A percentile compares a stretch with the other conserved stretches of the same genome.
Evolutionary conservation across 495 filamentous ascomycete genomes (phyloP).

Genomic region (Neurospora pannonica): DNA sequence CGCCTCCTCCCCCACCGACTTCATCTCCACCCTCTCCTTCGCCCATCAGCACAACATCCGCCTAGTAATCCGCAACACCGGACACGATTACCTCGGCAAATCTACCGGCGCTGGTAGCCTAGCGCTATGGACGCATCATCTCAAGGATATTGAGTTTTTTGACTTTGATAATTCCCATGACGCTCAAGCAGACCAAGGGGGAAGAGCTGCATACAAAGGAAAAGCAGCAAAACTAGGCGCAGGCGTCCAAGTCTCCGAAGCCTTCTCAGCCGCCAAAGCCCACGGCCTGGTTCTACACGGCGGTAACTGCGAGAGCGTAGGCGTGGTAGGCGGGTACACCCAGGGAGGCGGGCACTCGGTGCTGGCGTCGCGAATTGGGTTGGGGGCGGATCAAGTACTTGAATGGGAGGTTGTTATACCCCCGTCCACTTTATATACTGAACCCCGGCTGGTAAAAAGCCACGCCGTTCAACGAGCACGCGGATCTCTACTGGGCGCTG

Average conservation of each 20-base stretch:
- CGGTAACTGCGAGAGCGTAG: constrained; percentile 37
- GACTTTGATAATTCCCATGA: constrained; percentile 20
- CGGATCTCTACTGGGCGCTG: constrained; percentile 55
- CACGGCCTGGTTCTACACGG: constrained; percentile 36
- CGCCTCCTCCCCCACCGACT: constrained; percentile 23
- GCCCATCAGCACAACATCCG: constrained; percentile 29
- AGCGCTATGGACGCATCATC: constrained; percentile 38
- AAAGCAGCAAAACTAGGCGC: constrained; percentile 42
- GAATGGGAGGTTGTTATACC: constrained; percentile 47
- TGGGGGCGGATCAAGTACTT: constrained; percentile 52
- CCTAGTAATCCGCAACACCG: constrained; percentile 34
- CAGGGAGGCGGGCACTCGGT: constrained; percentile 52
- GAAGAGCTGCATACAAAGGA: constrained; percentile 22
- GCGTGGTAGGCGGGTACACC: constrained; percentile 35
- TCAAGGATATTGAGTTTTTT: constrained; percentile 35
- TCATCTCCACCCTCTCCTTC: constrained; percentile 31
- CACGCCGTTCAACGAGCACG: constrained; percentile 26
- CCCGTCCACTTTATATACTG: background rate
- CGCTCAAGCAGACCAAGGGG: background rate
- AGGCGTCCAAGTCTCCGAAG: constrained; percentile 43
- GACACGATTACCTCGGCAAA: constrained; percentile 33
- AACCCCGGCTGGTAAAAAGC: constrained; percentile 36
- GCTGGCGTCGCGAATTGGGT: constrained; percentile 41
- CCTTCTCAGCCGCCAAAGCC: constrained; percentile 31
- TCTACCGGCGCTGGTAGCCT: constrained; percentile 38